A percentile compares a stretch with the other conserved stretches of the same genome.
Evolutionary conservation across 169 alveolate species (phyloP).

Genomic region (Ichthyophthirius multifiliis): DNA sequence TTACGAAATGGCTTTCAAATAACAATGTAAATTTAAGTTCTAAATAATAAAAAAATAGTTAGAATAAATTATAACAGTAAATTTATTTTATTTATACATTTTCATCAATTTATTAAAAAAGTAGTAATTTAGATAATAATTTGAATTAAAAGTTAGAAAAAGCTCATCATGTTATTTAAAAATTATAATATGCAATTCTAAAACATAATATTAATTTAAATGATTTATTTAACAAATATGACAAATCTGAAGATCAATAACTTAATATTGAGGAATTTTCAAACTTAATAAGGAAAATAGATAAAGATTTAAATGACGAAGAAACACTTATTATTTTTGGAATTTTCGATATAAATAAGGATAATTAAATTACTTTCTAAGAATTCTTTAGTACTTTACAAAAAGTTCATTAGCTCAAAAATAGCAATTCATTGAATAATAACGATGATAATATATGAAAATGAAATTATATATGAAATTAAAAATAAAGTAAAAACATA

Average conservation of each 20-base stretch:
- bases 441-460: too few relatives aligned
- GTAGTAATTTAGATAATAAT: too few relatives aligned
- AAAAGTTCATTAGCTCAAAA: too few relatives aligned
- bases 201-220: slow-evolving; percentile 13
- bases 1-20: slow-evolving; percentile 16
- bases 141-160: too few relatives aligned
- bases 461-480: too few relatives aligned
- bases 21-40: slow-evolving; percentile 23
- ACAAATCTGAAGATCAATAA: slow-evolving; percentile 16
- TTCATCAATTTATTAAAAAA: too few relatives aligned
- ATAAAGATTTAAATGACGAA: slow-evolving; percentile 7
- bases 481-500: too few relatives aligned
- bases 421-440: too few relatives aligned
- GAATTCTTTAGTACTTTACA: too few relatives aligned
- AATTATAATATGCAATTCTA: neutral
- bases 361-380: slow-evolving; percentile 11
- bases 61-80: too few relatives aligned
- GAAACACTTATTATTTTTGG: slow-evolving; percentile 6
- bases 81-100: too few relatives aligned
- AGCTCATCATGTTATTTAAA: neutral
- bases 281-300: neutral
- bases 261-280: neutral
- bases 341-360: slow-evolving; percentile 22
- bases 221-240: slow-evolving; percentile 25
- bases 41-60: too few relatives aligned